Evolutionary conservation across 2,329 filamentous ascomycete genomes (phyloP).

Genomic region (Dryadomyces quercus-mongolicae): DNA sequence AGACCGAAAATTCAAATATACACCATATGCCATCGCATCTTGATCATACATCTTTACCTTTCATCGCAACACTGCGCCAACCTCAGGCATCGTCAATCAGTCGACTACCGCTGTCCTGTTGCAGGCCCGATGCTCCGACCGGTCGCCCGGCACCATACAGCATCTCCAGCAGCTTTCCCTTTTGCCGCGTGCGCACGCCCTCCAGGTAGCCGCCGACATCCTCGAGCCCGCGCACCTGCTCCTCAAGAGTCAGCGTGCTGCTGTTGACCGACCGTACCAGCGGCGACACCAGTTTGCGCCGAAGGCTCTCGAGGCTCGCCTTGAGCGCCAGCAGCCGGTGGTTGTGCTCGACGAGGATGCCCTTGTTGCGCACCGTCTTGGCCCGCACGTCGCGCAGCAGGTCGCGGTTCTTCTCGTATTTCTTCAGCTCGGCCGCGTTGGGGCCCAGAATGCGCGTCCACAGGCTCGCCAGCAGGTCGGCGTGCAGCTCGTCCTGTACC

Average conservation of each 20-base stretch:
- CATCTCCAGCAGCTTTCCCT: conserved; percentile 70
- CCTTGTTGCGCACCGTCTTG: conserved; percentile 79
- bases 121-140: not conserved
- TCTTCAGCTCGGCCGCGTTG: conserved; percentile 62
- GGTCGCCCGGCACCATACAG: conserved; percentile 46
- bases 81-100: not conserved
- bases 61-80: not conserved
- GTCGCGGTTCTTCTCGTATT: conserved; percentile 82
- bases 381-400: conserved; percentile 68
- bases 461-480: conserved; percentile 62
- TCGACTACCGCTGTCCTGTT: not conserved
- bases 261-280: conserved; percentile 59
- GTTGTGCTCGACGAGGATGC: conserved; percentile 76
- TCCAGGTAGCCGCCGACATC: conserved; percentile 70
- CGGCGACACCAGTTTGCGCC: conserved; percentile 73
- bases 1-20: not conserved
- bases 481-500: conserved; percentile 67
- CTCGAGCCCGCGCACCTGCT: conserved; percentile 74
- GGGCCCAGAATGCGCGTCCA: conserved; percentile 79
- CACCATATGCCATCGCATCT: not conserved
- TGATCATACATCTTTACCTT: not conserved
- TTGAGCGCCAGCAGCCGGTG: conserved; percentile 73
- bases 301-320: conserved; percentile 72
- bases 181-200: conserved; percentile 64
- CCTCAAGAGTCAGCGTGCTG: conserved; percentile 64